Conservation (phyloP, 2,329 filamentous ascomycete genomes). For the Amphichorda felina region DNA sequence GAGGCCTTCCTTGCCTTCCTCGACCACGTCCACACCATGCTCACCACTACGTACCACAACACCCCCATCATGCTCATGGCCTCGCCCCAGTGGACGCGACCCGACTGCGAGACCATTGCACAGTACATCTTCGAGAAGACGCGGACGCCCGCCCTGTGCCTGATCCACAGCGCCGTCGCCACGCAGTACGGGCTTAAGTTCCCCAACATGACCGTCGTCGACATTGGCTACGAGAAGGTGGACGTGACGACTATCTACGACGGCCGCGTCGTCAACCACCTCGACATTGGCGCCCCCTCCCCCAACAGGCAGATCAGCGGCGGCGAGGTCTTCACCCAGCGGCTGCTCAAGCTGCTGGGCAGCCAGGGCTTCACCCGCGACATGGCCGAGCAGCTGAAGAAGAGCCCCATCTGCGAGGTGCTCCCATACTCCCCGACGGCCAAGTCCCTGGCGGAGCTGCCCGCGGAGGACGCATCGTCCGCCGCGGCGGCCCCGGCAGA, state of each 20-base stretch:
- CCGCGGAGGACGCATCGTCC: slow-evolving; percentile 23
- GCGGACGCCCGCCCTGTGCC: slow-evolving; percentile 80
- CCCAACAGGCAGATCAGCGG: slow-evolving; percentile 48
- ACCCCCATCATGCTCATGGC: slow-evolving; percentile 86
- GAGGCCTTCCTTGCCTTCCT: slow-evolving; percentile 86
- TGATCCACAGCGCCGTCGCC: slow-evolving; percentile 82
- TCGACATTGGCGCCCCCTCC: slow-evolving; percentile 45
- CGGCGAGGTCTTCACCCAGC: slow-evolving; percentile 75
- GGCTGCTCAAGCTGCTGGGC: slow-evolving; percentile 55
- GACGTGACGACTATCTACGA: slow-evolving; percentile 87
- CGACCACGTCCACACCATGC: slow-evolving; percentile 78
- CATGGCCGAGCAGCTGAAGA: slow-evolving; percentile 62
- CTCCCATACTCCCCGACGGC: slow-evolving; percentile 39
- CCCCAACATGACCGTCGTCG: slow-evolving; percentile 73
- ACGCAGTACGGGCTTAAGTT: slow-evolving; percentile 72
- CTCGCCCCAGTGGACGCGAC: slow-evolving; percentile 80
- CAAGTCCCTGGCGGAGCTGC: slow-evolving; percentile 35
- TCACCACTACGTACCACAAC: slow-evolving; percentile 91
- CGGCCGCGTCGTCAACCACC: slow-evolving; percentile 59
- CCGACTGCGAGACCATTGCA: slow-evolving; percentile 76
- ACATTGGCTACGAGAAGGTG: slow-evolving; percentile 85
- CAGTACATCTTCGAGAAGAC: slow-evolving; percentile 98
- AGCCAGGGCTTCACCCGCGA: slow-evolving; percentile 47
- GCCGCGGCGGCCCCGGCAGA: slow-evolving; percentile 12
- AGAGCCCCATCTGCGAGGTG: slow-evolving; percentile 54